Conservation (phyloP, 2,329 filamentous ascomycete genomes). For the Arthroderma uncinatum region DNA sequence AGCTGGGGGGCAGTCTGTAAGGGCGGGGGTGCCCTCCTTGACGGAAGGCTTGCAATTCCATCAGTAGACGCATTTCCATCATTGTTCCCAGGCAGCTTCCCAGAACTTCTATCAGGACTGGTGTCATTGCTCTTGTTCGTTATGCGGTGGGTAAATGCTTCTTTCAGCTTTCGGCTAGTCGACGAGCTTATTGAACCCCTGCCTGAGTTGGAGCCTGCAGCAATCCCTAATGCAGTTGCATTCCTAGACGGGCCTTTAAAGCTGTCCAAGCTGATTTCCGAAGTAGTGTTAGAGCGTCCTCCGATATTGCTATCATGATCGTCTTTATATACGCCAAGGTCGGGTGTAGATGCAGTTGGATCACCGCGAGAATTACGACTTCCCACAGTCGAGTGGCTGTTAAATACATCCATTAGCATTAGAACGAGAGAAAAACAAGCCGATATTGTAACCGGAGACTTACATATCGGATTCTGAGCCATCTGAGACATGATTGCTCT, state of each 20-base stretch:
- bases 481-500: conserved; percentile 38
- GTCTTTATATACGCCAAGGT: neutral
- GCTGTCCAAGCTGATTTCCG: neutral
- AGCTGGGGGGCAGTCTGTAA: conserved; percentile 27
- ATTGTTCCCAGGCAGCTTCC: conserved; percentile 34
- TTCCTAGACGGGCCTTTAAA: neutral
- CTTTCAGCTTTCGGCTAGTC: conserved; percentile 58
- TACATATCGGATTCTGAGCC: conserved; percentile 42
- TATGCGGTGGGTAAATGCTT: conserved; percentile 49
- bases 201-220: neutral
- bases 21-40: conserved; percentile 19
- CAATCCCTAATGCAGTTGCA: conserved; percentile 4
- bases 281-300: neutral
- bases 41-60: conserved; percentile 28
- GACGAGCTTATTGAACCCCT: conserved; percentile 34
- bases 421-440: conserved; percentile 7
- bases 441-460: conserved; percentile 13
- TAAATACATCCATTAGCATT: neutral
- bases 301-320: neutral
- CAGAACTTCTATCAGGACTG: conserved; percentile 38
- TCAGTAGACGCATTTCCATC: conserved; percentile 27
- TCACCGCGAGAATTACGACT: neutral
- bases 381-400: neutral
- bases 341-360: neutral
- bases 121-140: conserved; percentile 43